These are phyloP conservation scores for Nakazawaea wyomingensis DNA, from an alignment of 805 yeast species.

Conservation along the genomic window DNA sequence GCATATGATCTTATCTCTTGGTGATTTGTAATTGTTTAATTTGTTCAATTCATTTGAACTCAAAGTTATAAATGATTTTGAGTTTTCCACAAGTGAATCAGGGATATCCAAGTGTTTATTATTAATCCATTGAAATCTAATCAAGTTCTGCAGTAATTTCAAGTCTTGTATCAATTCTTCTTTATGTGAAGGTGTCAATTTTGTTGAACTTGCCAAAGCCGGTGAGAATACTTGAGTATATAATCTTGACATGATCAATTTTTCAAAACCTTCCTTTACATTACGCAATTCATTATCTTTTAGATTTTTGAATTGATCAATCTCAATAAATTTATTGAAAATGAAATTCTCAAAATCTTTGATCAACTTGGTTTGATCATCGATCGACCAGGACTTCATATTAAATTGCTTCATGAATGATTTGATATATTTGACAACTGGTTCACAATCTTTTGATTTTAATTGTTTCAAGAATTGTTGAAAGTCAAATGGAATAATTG, in stretches of 20 bases:
- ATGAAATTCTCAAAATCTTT: constrained; percentile 74
- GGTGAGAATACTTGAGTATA: constrained; percentile 82
- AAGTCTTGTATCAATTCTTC: constrained; percentile 64
- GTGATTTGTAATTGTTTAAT: constrained; percentile 81
- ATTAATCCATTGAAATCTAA: constrained; percentile 49
- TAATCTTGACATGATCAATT: constrained; percentile 82
- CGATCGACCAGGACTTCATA: constrained; percentile 61
- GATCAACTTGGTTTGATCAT: constrained; percentile 75
- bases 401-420: constrained; percentile 79
- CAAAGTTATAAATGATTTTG: constrained; percentile 51
- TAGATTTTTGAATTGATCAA: constrained; percentile 63
- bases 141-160: constrained; percentile 40
- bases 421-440: constrained; percentile 77
- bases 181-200: constrained; percentile 49
- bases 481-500: constrained; percentile 59
- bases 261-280: constrained; percentile 88
- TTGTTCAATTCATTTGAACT: constrained; percentile 74
- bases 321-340: constrained; percentile 36
- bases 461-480: constrained; percentile 71
- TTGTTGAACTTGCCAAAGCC: constrained; percentile 28
- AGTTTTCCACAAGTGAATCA: constrained; percentile 37
- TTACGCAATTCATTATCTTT: constrained; percentile 43
- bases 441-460: constrained; percentile 75
- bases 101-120: constrained; percentile 78
- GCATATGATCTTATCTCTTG: constrained; percentile 91